Evolutionary conservation across 2,329 filamentous ascomycete genomes (phyloP).

Genomic region (Diaporthe eres): DNA sequence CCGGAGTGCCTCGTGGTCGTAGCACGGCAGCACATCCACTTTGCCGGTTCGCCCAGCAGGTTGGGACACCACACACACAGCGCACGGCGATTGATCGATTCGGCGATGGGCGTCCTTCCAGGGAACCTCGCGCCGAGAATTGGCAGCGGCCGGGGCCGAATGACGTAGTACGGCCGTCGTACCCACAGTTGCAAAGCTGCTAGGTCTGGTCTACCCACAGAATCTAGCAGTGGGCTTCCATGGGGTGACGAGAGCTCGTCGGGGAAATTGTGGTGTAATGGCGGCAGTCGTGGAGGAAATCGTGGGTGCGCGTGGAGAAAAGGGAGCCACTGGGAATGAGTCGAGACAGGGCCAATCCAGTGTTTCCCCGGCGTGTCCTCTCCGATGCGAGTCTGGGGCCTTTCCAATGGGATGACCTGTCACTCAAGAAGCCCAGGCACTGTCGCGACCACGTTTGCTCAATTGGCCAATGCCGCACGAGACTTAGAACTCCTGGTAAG

Average conservation of each 20-base stretch:
- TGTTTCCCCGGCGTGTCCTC: background rate
- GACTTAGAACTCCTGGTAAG: background rate
- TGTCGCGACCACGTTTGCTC: no score
- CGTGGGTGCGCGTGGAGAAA: constrained; percentile 32
- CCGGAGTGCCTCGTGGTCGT: constrained; percentile 26
- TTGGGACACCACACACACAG: constrained; percentile 9
- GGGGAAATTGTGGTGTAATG: constrained; percentile 39
- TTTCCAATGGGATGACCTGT: background rate
- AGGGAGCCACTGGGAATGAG: constrained; percentile 10
- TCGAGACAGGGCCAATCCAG: constrained; percentile 9
- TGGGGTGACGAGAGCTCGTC: constrained; percentile 29
- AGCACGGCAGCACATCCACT: background rate
- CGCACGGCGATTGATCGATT: background rate
- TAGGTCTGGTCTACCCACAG: background rate
- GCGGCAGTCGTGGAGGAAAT: constrained; percentile 28
- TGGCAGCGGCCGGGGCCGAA: constrained; percentile 30
- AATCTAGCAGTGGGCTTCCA: constrained; percentile 23
- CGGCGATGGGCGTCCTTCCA: constrained; percentile 16
- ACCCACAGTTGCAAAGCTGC: constrained; percentile 26
- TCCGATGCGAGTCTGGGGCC: background rate
- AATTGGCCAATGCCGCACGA: background rate
- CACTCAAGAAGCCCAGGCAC: background rate
- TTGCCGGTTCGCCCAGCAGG: constrained; percentile 16
- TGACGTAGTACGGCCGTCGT: constrained; percentile 18
- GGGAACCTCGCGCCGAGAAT: constrained; percentile 23